Evolutionary conservation across 2,329 filamentous ascomycete genomes (phyloP).

Genomic region (Phialophora chinensis): DNA sequence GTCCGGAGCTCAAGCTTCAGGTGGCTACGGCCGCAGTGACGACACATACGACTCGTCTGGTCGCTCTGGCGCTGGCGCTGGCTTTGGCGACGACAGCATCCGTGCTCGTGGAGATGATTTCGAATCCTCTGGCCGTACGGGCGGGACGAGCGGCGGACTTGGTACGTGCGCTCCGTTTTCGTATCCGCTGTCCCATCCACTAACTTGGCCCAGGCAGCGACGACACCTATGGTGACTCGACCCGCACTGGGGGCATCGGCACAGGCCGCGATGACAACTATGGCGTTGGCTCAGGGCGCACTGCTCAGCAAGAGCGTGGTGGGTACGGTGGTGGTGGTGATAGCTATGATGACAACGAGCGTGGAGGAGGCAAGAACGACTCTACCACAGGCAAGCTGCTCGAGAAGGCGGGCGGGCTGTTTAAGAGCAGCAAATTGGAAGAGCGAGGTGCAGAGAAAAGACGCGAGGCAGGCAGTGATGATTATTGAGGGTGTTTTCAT

Average conservation of each 20-base stretch:
- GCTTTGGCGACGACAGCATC: slow-evolving; percentile 32
- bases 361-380: slow-evolving; percentile 35
- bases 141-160: slow-evolving; percentile 34
- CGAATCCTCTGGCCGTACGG: slow-evolving; percentile 9
- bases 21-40: slow-evolving; percentile 23
- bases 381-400: slow-evolving; percentile 42
- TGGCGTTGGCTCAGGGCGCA: slow-evolving; percentile 33
- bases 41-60: slow-evolving; percentile 31
- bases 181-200: not conserved
- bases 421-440: slow-evolving; percentile 39
- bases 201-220: not conserved
- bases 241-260: slow-evolving; percentile 26
- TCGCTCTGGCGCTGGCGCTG: slow-evolving; percentile 25
- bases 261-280: not conserved
- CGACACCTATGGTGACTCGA: slow-evolving; percentile 32
- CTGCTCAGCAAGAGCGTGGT: slow-evolving; percentile 28
- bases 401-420: slow-evolving; percentile 42
- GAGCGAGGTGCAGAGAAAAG: slow-evolving; percentile 40
- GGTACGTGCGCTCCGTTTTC: slow-evolving; percentile 6
- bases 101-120: not conserved
- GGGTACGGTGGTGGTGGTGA: slow-evolving; percentile 33
- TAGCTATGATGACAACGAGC: slow-evolving; percentile 26
- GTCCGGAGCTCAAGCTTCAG: slow-evolving; percentile 14
- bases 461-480: slow-evolving; percentile 36
- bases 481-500: slow-evolving; percentile 2